A percentile compares a stretch with the other conserved stretches of the same genome.
These are phyloP conservation scores for Cyberlindnera meyerae DNA, from an alignment of 805 yeast genomes.

Conservation along the genomic window DNA sequence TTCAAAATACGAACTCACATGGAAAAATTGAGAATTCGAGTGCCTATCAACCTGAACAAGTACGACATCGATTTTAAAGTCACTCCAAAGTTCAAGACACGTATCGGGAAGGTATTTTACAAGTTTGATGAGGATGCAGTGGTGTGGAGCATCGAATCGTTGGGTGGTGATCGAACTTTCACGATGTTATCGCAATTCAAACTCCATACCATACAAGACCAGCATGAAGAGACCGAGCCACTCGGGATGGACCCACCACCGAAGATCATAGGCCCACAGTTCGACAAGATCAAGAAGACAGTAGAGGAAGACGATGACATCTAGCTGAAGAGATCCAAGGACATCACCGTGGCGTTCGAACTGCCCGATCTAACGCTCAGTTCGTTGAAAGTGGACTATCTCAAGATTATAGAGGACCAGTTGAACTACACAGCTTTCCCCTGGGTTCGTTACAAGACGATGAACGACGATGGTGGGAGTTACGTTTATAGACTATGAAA, in stretches of 20 bases:
- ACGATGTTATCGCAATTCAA: slow-evolving; percentile 54
- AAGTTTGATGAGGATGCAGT: slow-evolving; percentile 66
- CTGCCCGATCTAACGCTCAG: slow-evolving; percentile 62
- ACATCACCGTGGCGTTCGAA: slow-evolving; percentile 52
- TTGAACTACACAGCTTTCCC: slow-evolving; percentile 67
- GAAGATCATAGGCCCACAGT: slow-evolving; percentile 16
- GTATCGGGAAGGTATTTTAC: slow-evolving; percentile 65
- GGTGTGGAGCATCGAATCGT: slow-evolving; percentile 64
- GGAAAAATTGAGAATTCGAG: slow-evolving; percentile 48
- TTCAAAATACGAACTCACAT: slow-evolving; percentile 63
- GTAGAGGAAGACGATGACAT: slow-evolving; percentile 14
- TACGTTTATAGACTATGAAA: slow-evolving; percentile 25
- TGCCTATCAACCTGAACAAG: slow-evolving; percentile 51
- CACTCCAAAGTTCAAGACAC: slow-evolving; percentile 64
- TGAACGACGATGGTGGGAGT: slow-evolving; percentile 27
- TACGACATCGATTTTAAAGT: slow-evolving; percentile 39
- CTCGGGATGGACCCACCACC: slow-evolving; percentile 28
- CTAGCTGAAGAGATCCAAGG: slow-evolving; percentile 7
- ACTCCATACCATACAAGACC: slow-evolving; percentile 22
- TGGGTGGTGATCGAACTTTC: slow-evolving; percentile 55
- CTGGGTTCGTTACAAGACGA: slow-evolving; percentile 63
- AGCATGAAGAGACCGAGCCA: slow-evolving; percentile 14
- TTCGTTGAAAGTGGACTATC: slow-evolving; percentile 60
- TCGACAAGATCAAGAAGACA: slow-evolving; percentile 18
- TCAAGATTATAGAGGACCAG: slow-evolving; percentile 56